A percentile compares a stretch with the other conserved stretches of the same genome.
These are phyloP conservation scores for Candida andamanensis DNA, from an alignment of 805 yeast species.

Conservation along the genomic window DNA sequence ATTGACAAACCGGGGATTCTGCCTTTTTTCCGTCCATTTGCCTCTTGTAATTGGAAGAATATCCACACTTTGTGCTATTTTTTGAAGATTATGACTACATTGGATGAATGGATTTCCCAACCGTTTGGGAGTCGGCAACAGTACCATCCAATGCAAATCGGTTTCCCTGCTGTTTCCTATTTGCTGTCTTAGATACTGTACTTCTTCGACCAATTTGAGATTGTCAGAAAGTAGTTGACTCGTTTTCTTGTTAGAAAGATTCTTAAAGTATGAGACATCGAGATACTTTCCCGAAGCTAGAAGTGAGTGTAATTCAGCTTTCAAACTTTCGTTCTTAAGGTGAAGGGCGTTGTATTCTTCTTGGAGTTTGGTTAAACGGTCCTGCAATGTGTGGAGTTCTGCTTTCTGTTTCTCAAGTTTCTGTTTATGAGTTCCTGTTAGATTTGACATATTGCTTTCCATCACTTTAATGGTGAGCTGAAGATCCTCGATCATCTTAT, in stretches of 20 bases:
- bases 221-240: conserved; percentile 29
- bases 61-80: conserved; percentile 7
- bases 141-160: conserved; percentile 23
- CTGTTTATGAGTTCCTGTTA: conserved; percentile 23
- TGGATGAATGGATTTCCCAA: neutral
- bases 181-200: conserved; percentile 31
- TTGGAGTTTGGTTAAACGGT: conserved; percentile 8
- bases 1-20: conserved; percentile 15
- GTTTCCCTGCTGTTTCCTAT: conserved; percentile 5
- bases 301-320: conserved; percentile 13
- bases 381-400: conserved; percentile 14
- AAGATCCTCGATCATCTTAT: conserved; percentile 36
- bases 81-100: neutral
- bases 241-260: conserved; percentile 27
- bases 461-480: conserved; percentile 41
- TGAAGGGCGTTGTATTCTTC: conserved; percentile 1
- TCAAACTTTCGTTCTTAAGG: conserved; percentile 21
- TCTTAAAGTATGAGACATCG: conserved; percentile 7
- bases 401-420: conserved; percentile 15
- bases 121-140: conserved; percentile 1
- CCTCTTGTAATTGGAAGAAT: conserved; percentile 5
- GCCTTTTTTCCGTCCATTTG: conserved; percentile 3
- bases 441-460: conserved; percentile 36
- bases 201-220: conserved; percentile 40
- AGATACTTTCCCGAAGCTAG: conserved; percentile 10